Conservation (phyloP, 306 rosid genomes). For the Aeschynomene evenia region DNA sequence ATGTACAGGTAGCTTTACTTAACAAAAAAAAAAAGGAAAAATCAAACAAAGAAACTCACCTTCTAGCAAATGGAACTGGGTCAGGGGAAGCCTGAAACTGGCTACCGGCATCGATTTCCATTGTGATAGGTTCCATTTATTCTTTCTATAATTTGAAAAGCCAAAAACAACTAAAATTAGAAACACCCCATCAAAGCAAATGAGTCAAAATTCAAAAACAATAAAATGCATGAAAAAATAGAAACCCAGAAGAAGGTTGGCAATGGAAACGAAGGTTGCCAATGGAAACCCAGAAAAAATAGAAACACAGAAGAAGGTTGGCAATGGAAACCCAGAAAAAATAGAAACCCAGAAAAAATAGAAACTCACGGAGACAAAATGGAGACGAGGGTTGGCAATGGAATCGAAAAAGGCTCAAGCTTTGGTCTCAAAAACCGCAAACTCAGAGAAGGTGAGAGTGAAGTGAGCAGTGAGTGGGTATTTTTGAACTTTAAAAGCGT, state of each 20-base stretch:
- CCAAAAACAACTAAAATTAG: not conserved
- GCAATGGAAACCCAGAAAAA: not conserved
- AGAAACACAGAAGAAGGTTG: not conserved
- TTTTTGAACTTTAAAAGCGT: no score
- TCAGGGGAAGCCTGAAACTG: slow-evolving; percentile 26
- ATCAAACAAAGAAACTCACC: slow-evolving; percentile 36
- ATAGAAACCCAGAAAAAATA: no score
- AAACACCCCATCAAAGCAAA: not conserved
- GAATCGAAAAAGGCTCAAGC: not conserved
- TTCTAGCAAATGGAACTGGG: slow-evolving; percentile 71
- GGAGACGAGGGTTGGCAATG: not conserved
- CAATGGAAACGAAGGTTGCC: not conserved
- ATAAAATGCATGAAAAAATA: not conserved
- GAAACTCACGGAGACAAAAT: not conserved
- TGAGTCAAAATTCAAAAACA: not conserved
- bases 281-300: no score
- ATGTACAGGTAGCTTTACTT: no score
- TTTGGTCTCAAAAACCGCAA: not conserved
- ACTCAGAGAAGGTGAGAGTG: no score
- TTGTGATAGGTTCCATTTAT: slow-evolving; percentile 32
- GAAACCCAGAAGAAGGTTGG: no score
- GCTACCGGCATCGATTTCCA: slow-evolving; percentile 28
- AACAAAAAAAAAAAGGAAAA: no score
- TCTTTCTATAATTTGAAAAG: not conserved
- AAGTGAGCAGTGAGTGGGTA: not conserved